Evolutionary conservation across 139 green algal species (phyloP).

Genomic region (Chlamydomonas schloesseri): DNA sequence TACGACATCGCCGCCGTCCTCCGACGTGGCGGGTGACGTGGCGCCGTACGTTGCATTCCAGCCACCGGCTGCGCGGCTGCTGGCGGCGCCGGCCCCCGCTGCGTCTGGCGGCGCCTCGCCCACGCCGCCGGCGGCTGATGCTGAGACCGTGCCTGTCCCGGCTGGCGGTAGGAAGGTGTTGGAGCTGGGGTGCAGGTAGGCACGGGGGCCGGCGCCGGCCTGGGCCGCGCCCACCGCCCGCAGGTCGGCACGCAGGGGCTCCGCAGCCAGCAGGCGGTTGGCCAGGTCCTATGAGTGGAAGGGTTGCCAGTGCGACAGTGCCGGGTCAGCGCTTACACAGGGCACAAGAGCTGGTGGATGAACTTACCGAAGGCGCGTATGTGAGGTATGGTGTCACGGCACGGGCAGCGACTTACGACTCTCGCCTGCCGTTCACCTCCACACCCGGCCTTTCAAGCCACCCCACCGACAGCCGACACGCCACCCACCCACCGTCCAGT

Average conservation of each 20-base stretch:
- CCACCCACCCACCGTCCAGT: conserved; percentile 14
- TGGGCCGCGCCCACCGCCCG: not conserved
- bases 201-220: not conserved
- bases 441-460: too few relatives aligned
- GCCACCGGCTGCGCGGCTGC: not conserved
- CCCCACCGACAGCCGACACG: not conserved
- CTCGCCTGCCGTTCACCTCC: too few relatives aligned
- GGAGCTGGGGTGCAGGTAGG: not conserved
- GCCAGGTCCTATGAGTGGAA: conserved; percentile 23
- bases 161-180: conserved; percentile 4
- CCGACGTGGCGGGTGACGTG: not conserved
- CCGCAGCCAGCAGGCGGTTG: not conserved
- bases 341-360: too few relatives aligned
- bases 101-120: not conserved
- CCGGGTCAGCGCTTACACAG: too few relatives aligned
- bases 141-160: too few relatives aligned
- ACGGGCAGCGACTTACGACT: too few relatives aligned
- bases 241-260: not conserved
- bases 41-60: too few relatives aligned
- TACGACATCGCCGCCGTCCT: not conserved
- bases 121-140: not conserved
- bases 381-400: too few relatives aligned
- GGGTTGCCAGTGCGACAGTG: too few relatives aligned
- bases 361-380: too few relatives aligned
- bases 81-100: too few relatives aligned